Percentiles rank a stretch among this genome's conserved stretches.
Conservation (phyloP, 1,284 basidiomycete genomes). For the Trichosporon coremiiforme region DNA sequence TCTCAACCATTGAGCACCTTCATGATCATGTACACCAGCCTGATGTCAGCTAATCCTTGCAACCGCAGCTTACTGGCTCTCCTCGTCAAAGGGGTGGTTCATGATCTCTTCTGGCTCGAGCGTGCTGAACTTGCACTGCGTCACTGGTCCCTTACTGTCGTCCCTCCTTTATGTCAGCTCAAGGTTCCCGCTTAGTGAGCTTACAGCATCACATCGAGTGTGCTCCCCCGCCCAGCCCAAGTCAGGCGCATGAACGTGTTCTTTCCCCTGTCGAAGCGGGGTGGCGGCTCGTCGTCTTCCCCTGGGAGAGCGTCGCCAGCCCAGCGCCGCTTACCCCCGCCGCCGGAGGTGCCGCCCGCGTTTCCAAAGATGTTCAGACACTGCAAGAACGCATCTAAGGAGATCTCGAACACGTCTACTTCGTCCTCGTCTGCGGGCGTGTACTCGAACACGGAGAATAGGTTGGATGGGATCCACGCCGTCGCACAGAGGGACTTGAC, state of each 20-base stretch:
- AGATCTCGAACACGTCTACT: constrained; percentile 71
- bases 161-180: constrained; percentile 66
- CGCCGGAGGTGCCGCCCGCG: constrained; percentile 55
- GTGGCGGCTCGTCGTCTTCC: constrained; percentile 56
- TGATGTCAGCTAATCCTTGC: constrained; percentile 43
- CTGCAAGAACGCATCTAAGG: constrained; percentile 77
- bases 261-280: constrained; percentile 35
- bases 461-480: constrained; percentile 76
- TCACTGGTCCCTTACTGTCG: constrained; percentile 78
- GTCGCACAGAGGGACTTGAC: constrained; percentile 74
- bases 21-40: constrained; percentile 79
- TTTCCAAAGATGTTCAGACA: constrained; percentile 91
- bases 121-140: constrained; percentile 82
- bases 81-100: constrained; percentile 74
- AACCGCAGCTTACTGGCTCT: constrained; percentile 62
- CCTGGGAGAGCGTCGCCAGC: constrained; percentile 58
- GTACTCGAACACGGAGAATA: constrained; percentile 77
- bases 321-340: constrained; percentile 39
- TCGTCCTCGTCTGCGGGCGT: constrained; percentile 31
- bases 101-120: constrained; percentile 79
- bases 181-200: constrained; percentile 44
- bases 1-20: constrained; percentile 61
- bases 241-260: constrained; percentile 79
- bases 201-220: constrained; percentile 77
- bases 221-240: constrained; percentile 76